phyloP scores from a whole-genome alignment of 306 rosid genomes.

The Vigna nakashimae region DNA sequence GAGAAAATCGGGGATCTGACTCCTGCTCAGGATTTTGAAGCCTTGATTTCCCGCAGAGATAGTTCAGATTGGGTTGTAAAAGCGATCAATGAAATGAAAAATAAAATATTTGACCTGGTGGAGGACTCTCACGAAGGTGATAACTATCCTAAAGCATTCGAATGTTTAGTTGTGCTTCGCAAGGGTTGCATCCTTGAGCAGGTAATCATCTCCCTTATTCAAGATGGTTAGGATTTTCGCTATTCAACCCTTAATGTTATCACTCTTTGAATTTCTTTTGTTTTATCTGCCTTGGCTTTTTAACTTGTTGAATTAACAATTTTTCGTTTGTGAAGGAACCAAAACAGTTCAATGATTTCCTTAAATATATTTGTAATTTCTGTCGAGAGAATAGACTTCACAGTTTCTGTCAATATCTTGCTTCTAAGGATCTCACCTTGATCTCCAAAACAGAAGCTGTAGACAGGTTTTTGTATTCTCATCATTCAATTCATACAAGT shows the following conservation, averaged over 20 bases:
- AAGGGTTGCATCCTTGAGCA: slow-evolving; percentile 87
- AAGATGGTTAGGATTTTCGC: not conserved
- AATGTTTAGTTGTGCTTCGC: slow-evolving; percentile 73
- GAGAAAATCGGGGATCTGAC: slow-evolving; percentile 70
- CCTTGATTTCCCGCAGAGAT: slow-evolving; percentile 78
- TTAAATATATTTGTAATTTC: slow-evolving; percentile 63
- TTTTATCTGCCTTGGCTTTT: slow-evolving; percentile 27
- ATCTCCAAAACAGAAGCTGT: slow-evolving; percentile 77
- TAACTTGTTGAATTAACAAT: slow-evolving; percentile 10
- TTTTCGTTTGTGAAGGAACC: slow-evolving; percentile 71
- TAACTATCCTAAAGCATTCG: slow-evolving; percentile 68
- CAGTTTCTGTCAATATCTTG: slow-evolving; percentile 70
- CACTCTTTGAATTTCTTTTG: slow-evolving; percentile 5
- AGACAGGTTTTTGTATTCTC: slow-evolving; percentile 67
- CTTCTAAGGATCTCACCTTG: slow-evolving; percentile 65
- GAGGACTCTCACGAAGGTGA: slow-evolving; percentile 78
- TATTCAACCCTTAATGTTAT: not conserved
- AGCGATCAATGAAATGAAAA: slow-evolving; percentile 74
- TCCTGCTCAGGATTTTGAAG: slow-evolving; percentile 85
- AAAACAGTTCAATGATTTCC: slow-evolving; percentile 80
- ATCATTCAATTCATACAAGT: slow-evolving; percentile 15
- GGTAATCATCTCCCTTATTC: slow-evolving; percentile 46
- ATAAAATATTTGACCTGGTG: slow-evolving; percentile 66
- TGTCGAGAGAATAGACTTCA: slow-evolving; percentile 59
- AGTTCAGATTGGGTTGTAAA: slow-evolving; percentile 73